These are phyloP conservation scores for Albophoma yamanashiensis DNA, from an alignment of 2,329 filamentous ascomycete species.

Conservation along the genomic window DNA sequence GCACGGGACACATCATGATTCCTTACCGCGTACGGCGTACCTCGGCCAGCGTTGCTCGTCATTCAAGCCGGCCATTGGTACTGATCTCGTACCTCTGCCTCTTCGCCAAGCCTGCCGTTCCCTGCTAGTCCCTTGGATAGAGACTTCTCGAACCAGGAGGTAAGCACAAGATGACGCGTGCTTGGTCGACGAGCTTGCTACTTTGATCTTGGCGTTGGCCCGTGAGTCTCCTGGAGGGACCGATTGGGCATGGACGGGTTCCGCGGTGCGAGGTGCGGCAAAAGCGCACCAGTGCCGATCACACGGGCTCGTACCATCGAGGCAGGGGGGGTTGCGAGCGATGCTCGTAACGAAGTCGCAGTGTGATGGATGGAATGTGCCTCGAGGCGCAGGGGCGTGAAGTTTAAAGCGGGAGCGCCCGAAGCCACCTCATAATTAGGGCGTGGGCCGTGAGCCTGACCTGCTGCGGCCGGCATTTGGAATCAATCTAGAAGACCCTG, in stretches of 20 bases:
- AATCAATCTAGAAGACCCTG: not conserved
- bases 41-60: not conserved
- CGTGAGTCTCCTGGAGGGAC: too few species aligned
- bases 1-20: not conserved
- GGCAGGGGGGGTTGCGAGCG: not conserved
- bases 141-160: not conserved
- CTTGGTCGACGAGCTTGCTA: not conserved
- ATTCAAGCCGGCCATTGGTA: not conserved
- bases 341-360: not conserved
- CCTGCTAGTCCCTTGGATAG: not conserved
- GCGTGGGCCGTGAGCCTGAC: not conserved
- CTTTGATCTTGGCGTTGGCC: too few species aligned
- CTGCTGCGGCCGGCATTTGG: not conserved
- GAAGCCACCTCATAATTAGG: not conserved
- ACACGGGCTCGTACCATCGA: not conserved
- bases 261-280: not conserved
- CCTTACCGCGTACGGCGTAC: not conserved
- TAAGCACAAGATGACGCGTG: not conserved
- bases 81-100: not conserved
- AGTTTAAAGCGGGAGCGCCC: not conserved
- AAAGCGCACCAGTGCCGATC: not conserved
- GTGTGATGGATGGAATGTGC: not conserved
- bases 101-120: not conserved
- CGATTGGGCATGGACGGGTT: not conserved
- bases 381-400: too few species aligned